Evolutionary conservation across 75 land plant genomes (phyloP), one percentile per base, ranked within the genome.

Genomic region (Selaginella moellendorffii): DNA sequence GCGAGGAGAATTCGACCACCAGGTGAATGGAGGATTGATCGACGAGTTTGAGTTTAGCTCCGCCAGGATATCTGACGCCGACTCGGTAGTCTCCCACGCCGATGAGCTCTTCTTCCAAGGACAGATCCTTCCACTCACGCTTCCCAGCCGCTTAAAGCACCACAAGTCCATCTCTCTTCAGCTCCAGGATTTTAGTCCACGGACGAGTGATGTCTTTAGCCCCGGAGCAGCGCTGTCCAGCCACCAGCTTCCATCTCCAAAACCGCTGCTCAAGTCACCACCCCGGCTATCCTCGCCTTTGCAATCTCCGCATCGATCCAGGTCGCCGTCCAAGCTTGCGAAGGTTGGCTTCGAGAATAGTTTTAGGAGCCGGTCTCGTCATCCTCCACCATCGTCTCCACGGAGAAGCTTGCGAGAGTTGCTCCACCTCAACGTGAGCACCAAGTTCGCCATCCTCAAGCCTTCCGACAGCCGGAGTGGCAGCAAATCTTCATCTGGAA

Each of bases 81-180:
- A 62, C 8, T 14, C 26, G 9, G 31, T 61, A 1, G 30, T 26
- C 20, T 36, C 46, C 46, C 75, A 90, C 0, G 97, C 97, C 0
- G 85, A 87, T 29, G 92, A 91, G 84, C 76, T 91, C 23, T 87
- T 91, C 72, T 56, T 72, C 54, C 84, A 91, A 62, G 97, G 97
- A 24, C 79, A 87, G 76, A 84, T 91, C 79, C 64, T 84, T 62
- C 92, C 97, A 59, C 77, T 87, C 77, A 72, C 65, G 68, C 78
- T 82, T 0, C 76, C 85, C 0, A 72, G 79, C 0, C 83, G 81
- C 36, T 56, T 85, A 36, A 76, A 80, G 54, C 62, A 62, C 10
- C 46, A 36, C 10, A 36, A 36, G 46, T 5, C 46, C 46, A 5
- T 14, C 46, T 36, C 46, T 36, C 14, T 36, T 14, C 46, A n/a